Evolutionary conservation across 140 eudicot genomes (phyloP).

Genomic region (Flaveria floridana): DNA sequence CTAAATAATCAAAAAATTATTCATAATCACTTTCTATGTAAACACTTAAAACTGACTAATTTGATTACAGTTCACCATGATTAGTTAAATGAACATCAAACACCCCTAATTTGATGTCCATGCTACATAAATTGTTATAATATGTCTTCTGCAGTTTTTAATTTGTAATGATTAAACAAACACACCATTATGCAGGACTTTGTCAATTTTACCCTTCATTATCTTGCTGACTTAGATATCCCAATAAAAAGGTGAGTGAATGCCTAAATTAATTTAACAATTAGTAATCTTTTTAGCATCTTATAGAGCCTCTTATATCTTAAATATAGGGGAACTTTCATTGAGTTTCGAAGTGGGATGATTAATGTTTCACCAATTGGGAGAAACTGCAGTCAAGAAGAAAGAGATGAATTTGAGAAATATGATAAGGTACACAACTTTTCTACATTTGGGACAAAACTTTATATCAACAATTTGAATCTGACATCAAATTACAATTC

Average conservation of each 20-base stretch:
- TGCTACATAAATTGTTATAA: slow-evolving; percentile 16
- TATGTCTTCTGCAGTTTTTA: not conserved
- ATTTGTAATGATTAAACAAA: slow-evolving; percentile 10
- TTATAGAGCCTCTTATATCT: slow-evolving; percentile 22
- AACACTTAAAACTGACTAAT: too few species aligned
- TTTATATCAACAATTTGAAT: not conserved
- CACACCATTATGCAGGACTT: slow-evolving; percentile 58
- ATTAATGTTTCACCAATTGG: slow-evolving; percentile 97
- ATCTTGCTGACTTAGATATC: slow-evolving; percentile 91
- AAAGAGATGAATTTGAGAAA: slow-evolving; percentile 89
- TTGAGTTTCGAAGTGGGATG: slow-evolving; percentile 98
- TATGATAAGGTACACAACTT: slow-evolving; percentile 76
- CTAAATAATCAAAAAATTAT: not conserved
- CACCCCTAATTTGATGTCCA: not conserved
- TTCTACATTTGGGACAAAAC: slow-evolving; percentile 9
- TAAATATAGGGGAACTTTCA: slow-evolving; percentile 80
- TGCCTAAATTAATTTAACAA: slow-evolving; percentile 1
- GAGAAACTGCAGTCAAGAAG: slow-evolving; percentile 98
- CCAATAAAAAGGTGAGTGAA: slow-evolving; percentile 80
- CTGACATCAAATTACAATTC: slow-evolving; percentile 13
- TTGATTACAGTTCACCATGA: not conserved
- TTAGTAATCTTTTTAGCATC: slow-evolving; percentile 9
- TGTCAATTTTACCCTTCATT: slow-evolving; percentile 85
- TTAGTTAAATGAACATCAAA: slow-evolving; percentile 1
- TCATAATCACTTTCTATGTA: not conserved